Evolutionary conservation across 805 yeast species (phyloP).

Genomic region (Nakazawaea siamensis): DNA sequence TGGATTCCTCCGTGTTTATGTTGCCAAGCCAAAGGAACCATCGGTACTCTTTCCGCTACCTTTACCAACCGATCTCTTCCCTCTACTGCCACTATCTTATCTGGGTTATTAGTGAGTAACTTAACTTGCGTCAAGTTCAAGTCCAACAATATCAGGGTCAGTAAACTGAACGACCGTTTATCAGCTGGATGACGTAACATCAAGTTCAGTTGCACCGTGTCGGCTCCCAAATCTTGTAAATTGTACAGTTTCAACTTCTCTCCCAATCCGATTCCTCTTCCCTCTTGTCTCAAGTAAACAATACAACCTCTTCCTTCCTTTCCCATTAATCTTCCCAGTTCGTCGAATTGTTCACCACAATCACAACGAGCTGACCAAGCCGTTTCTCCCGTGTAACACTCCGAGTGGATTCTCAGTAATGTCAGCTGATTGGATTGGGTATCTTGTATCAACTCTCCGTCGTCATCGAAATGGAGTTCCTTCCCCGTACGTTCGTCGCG

Average conservation of each 20-base stretch:
- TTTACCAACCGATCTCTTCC: conserved; percentile 67
- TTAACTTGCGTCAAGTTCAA: conserved; percentile 66
- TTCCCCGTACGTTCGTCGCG: conserved; percentile 36
- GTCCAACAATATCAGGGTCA: conserved; percentile 87
- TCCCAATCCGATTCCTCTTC: conserved; percentile 97
- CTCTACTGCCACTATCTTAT: conserved; percentile 90
- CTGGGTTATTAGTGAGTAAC: conserved; percentile 90
- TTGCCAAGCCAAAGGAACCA: conserved; percentile 95
- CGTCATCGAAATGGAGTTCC: conserved; percentile 29
- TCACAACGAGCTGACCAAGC: conserved; percentile 99
- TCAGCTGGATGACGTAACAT: conserved; percentile 95
- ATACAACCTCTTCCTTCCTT: conserved; percentile 84
- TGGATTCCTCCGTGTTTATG: conserved; percentile 56
- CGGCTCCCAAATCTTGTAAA: conserved; percentile 96
- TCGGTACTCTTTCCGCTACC: conserved; percentile 87
- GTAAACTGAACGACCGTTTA: conserved; percentile 88
- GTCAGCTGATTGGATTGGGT: conserved; percentile 37
- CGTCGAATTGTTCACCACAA: conserved; percentile 98
- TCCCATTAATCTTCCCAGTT: conserved; percentile 93
- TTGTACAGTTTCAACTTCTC: conserved; percentile 96
- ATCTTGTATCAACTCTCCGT: conserved; percentile 27
- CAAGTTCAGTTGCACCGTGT: conserved; percentile 93
- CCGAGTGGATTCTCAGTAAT: conserved; percentile 87
- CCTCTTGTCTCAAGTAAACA: conserved; percentile 94
- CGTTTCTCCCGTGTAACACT: conserved; percentile 98